phyloP scores from a whole-genome alignment of 192 early-diverging fungal genomes.

The Pilaira anomala region DNA sequence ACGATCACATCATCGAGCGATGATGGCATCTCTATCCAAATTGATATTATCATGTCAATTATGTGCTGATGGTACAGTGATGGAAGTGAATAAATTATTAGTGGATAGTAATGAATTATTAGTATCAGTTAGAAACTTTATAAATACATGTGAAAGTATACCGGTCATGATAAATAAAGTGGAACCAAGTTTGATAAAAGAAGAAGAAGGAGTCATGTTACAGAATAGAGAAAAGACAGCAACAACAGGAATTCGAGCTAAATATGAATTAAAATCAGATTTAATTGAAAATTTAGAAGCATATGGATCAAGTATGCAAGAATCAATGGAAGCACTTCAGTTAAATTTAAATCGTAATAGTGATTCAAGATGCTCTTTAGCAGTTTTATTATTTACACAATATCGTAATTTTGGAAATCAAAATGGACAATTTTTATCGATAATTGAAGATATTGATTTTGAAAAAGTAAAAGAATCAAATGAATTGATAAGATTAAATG shows the following conservation, averaged over 20 bases:
- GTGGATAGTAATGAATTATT: conserved; percentile 59
- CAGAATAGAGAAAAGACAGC: too few species aligned
- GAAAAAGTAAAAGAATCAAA: not conserved
- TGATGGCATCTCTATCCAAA: conserved; percentile 67
- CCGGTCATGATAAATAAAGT: conserved; percentile 36
- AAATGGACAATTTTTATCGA: conserved; percentile 12
- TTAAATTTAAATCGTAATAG: conserved; percentile 1
- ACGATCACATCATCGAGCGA: conserved; percentile 37
- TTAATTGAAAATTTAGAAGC: conserved; percentile 22
- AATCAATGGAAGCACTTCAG: conserved; percentile 14
- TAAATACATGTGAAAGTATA: conserved; percentile 33
- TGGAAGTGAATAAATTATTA: conserved; percentile 62
- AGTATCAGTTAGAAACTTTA: conserved; percentile 62
- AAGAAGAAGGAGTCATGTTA: too few species aligned
- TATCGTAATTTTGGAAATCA: conserved; percentile 20
- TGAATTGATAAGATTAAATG: not conserved
- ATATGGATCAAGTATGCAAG: conserved; percentile 21
- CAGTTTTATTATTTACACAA: conserved; percentile 16
- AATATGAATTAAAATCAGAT: conserved; percentile 27
- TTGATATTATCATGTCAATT: conserved; percentile 72
- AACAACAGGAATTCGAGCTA: not conserved
- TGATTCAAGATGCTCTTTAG: conserved; percentile 5
- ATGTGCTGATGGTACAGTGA: conserved; percentile 71
- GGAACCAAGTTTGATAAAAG: conserved; percentile 23
- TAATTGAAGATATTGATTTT: conserved; percentile 26